phyloP scores from a whole-genome alignment of 2,329 filamentous ascomycete species.

The Exophiala oligosperma region DNA sequence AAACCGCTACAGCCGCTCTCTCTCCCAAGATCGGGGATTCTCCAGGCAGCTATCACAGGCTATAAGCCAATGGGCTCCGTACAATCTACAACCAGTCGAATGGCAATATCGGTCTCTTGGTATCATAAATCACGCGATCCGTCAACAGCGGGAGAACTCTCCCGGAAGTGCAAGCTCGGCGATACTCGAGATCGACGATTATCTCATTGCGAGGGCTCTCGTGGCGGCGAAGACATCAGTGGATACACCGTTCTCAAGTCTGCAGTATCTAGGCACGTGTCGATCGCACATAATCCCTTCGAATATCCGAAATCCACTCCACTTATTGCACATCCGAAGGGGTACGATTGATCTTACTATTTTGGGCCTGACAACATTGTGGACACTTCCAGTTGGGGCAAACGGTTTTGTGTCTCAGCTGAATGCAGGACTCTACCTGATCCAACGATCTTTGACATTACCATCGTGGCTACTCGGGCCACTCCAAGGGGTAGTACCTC shows the following conservation, averaged over 20 bases:
- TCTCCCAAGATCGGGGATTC: background rate
- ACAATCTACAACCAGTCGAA: background rate
- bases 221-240: too few species aligned
- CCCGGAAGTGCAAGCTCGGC: background rate
- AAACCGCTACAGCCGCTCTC: background rate
- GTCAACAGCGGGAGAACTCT: background rate
- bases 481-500: conserved; percentile 6
- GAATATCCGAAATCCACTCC: background rate
- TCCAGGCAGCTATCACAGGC: too few species aligned
- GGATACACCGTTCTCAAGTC: background rate
- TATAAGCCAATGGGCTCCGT: background rate
- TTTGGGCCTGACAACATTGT: background rate
- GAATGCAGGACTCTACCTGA: background rate
- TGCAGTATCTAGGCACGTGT: background rate
- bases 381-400: conserved; percentile 5
- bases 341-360: background rate
- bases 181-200: background rate
- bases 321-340: background rate
- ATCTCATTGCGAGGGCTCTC: background rate
- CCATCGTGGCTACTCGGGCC: background rate
- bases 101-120: background rate
- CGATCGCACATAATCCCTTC: background rate
- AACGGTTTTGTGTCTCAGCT: conserved; percentile 4
- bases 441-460: background rate
- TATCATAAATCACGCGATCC: background rate